These are phyloP conservation scores for Phytophthora rubi DNA, from an alignment of 352 stramenopile species.

Conservation along the genomic window DNA sequence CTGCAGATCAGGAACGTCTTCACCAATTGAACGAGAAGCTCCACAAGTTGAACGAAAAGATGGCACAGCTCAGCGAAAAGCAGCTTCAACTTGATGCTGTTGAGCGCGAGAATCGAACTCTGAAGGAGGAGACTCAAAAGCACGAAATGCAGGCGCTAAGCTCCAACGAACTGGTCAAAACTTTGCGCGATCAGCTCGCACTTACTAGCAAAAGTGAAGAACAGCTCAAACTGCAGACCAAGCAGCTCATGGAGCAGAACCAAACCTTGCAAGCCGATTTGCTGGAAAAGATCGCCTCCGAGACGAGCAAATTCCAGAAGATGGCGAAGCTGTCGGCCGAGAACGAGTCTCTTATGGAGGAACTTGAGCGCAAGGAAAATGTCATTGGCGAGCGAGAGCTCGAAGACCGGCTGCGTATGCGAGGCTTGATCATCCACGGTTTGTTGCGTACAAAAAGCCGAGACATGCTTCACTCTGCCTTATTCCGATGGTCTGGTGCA, in stretches of 20 bases:
- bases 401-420: constrained; percentile 33
- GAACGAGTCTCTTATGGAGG: constrained; percentile 61
- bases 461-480: constrained; percentile 26
- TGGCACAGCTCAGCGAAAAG: constrained; percentile 44
- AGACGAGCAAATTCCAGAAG: constrained; percentile 72
- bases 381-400: constrained; percentile 39
- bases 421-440: constrained; percentile 33
- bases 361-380: constrained; percentile 54
- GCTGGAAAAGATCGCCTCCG: constrained; percentile 68
- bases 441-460: constrained; percentile 48
- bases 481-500: constrained; percentile 36
- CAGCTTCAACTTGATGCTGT: constrained; percentile 47
- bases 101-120: constrained; percentile 58
- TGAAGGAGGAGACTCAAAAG: constrained; percentile 73
- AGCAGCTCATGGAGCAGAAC: constrained; percentile 76
- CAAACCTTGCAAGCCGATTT: constrained; percentile 68
- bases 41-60: constrained; percentile 38
- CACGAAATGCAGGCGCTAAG: constrained; percentile 64
- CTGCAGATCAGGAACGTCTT: constrained; percentile 36
- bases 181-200: constrained; percentile 56
- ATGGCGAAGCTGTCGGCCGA: constrained; percentile 68
- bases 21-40: constrained; percentile 50
- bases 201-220: constrained; percentile 67
- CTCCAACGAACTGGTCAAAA: constrained; percentile 60
- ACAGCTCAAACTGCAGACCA: constrained; percentile 73